Percentiles rank a stretch among this genome's conserved stretches.
Conservation (phyloP, 345 rosid species). For the Camelina hispida region DNA sequence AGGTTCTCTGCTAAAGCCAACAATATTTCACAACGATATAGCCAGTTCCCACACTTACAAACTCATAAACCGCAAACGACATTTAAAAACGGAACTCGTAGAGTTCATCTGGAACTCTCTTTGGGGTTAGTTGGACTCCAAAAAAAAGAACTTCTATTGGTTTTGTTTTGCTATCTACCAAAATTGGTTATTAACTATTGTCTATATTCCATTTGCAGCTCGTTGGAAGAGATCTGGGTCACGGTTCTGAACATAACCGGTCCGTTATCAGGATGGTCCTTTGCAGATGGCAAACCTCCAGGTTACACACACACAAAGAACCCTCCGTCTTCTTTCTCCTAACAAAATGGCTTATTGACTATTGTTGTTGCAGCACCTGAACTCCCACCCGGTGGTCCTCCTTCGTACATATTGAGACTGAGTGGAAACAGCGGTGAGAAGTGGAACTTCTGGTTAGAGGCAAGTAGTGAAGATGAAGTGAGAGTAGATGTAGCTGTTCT, state of each 20-base stretch:
- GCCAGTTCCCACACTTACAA: slow-evolving; percentile 64
- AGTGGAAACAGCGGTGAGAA: slow-evolving; percentile 71
- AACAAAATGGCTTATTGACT: background rate
- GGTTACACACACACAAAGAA: slow-evolving; percentile 44
- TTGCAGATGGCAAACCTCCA: slow-evolving; percentile 77
- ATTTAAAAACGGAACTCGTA: slow-evolving; percentile 59
- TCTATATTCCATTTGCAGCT: slow-evolving; percentile 52
- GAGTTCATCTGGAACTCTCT: slow-evolving; percentile 86
- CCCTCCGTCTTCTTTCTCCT: background rate
- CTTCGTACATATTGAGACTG: slow-evolving; percentile 83
- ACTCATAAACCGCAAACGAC: slow-evolving; percentile 48
- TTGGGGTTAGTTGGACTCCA: slow-evolving; percentile 67
- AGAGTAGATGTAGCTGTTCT: slow-evolving; percentile 81
- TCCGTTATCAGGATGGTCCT: slow-evolving; percentile 92
- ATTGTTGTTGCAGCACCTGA: slow-evolving; percentile 65
- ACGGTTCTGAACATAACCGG: slow-evolving; percentile 90
- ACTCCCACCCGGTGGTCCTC: slow-evolving; percentile 65
- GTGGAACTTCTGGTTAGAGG: slow-evolving; percentile 97
- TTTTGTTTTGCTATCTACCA: background rate
- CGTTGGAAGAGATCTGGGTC: slow-evolving; percentile 90
- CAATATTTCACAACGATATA: slow-evolving; percentile 55
- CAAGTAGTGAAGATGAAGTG: slow-evolving; percentile 53
- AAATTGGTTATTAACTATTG: background rate
- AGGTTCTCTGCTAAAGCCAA: slow-evolving; percentile 75
- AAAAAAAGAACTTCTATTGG: background rate